Evolutionary conservation across 306 rosid genomes (phyloP).

Genomic region (Lupinus albus): DNA sequence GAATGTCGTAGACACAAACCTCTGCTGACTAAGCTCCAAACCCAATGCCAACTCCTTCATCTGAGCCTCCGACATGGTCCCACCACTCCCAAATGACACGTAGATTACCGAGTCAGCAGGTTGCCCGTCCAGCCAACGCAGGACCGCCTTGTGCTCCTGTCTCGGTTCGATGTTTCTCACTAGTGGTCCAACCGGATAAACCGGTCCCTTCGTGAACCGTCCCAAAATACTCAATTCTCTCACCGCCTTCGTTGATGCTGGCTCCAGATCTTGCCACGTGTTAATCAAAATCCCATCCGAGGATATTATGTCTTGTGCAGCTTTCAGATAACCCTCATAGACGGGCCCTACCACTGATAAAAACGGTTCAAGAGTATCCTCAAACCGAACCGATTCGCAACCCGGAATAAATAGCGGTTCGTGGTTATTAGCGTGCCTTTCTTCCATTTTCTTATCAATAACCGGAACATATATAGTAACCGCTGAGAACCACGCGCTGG

Average conservation of each 20-base stretch:
- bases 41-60: constrained; percentile 68
- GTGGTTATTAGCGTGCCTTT: neutral
- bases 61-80: constrained; percentile 54
- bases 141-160: neutral
- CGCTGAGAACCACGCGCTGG: constrained; percentile 54
- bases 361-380: constrained; percentile 49
- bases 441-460: constrained; percentile 32
- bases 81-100: constrained; percentile 78
- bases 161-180: constrained; percentile 11
- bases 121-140: constrained; percentile 62
- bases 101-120: constrained; percentile 58
- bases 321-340: constrained; percentile 10
- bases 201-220: constrained; percentile 18
- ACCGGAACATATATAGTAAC: constrained; percentile 32
- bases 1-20: constrained; percentile 42
- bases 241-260: constrained; percentile 18
- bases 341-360: constrained; percentile 31
- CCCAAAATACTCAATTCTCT: constrained; percentile 36
- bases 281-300: constrained; percentile 62
- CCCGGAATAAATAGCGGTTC: constrained; percentile 47
- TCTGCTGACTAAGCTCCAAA: constrained; percentile 64
- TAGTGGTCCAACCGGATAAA: constrained; percentile 65
- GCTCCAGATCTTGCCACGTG: constrained; percentile 62
- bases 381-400: constrained; percentile 40
- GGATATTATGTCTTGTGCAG: neutral